phyloP scores from a whole-genome alignment of 805 yeast species.

The Ogataea zsoltii region DNA sequence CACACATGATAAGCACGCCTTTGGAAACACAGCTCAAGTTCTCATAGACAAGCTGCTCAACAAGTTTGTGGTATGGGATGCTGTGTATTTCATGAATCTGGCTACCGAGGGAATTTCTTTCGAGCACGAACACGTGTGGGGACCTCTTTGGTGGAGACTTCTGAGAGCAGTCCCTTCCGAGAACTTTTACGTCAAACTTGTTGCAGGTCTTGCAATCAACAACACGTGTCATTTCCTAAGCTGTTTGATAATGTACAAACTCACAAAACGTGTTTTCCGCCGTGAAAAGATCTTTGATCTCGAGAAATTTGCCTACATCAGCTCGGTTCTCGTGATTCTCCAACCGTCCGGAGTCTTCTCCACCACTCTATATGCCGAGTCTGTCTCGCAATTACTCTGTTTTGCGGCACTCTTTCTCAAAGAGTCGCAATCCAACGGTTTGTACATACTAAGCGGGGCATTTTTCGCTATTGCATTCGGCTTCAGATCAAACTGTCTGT shows the following conservation, averaged over 20 bases:
- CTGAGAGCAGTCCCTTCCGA: conserved; percentile 22
- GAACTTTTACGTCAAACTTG: conserved; percentile 45
- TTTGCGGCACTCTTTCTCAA: conserved; percentile 57
- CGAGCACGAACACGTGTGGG: conserved; percentile 91
- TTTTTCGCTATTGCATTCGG: conserved; percentile 58
- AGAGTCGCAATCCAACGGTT: conserved; percentile 15
- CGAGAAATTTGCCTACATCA: conserved; percentile 13
- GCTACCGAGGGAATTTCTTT: conserved; percentile 52
- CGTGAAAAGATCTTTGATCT: conserved; percentile 1
- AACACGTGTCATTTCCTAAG: conserved; percentile 54
- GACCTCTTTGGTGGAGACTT: conserved; percentile 71
- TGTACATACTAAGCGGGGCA: conserved; percentile 50
- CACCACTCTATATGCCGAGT: conserved; percentile 75
- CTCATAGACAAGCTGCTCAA: conserved; percentile 37
- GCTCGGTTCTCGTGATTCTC: conserved; percentile 47
- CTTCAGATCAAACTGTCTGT: conserved; percentile 73
- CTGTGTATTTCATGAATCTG: conserved; percentile 68
- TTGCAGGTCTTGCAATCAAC: conserved; percentile 49
- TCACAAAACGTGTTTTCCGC: conserved; percentile 39
- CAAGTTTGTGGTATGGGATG: conserved; percentile 79
- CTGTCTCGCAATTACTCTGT: conserved; percentile 61
- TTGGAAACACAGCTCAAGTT: neutral
- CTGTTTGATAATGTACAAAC: conserved; percentile 46
- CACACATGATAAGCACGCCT: conserved; percentile 12
- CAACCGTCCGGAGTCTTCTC: conserved; percentile 83